Evolutionary conservation across 352 stramenopile species (phyloP), one percentile per base, ranked within the genome.

Genomic region (Phytopythium vexans): DNA sequence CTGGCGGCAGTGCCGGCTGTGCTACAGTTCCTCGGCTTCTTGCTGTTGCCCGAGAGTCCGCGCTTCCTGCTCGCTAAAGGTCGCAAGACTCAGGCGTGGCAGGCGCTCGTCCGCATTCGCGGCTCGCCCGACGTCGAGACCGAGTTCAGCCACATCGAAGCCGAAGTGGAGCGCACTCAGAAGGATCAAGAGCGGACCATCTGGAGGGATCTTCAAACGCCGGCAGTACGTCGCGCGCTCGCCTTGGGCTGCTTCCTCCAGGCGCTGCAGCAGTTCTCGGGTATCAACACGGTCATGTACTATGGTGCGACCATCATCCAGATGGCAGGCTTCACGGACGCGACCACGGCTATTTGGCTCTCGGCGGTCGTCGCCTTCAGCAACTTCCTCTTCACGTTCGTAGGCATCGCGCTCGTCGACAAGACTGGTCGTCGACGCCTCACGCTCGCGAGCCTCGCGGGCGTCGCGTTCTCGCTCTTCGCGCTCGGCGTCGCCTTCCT

Each of bases 251-350:
- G 82, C 36, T 65, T 73, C 9, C 54, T 89, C 11, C 74, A 88
- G 56, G 72, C 67, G 16, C 62, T 88, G 27, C 74, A 86, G 51
- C 83, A 92, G 51, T 62, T 93, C 53, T 91, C 77, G 35, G 81
- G 83, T n/a, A 92, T 94, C 64, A 94, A 94, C 56, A 94, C 81
- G 1, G 82, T 91, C 56, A 94, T 95, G 83, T 95, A 93, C 56
- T 94, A 92, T 51, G 82, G 82, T 31, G 82, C 79, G 14, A 88
- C 71, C 1, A 90, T 95, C 49, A 84, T 95, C 54, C 81, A 89
- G 54, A 68, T 92, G 45, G 86, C 86, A 4, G 86, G 82, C 4
- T 95, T 95, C 45, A 72, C 68, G 12, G 67, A 92, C 35, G 60
- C 71, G 38, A 63, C 76, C 6, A 90, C 77, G 6, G 85, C 86